Percentiles rank a stretch among this genome's conserved stretches.
phyloP scores from a whole-genome alignment of 1,284 basidiomycete genomes.

The Ceratobasidium sp. region DNA sequence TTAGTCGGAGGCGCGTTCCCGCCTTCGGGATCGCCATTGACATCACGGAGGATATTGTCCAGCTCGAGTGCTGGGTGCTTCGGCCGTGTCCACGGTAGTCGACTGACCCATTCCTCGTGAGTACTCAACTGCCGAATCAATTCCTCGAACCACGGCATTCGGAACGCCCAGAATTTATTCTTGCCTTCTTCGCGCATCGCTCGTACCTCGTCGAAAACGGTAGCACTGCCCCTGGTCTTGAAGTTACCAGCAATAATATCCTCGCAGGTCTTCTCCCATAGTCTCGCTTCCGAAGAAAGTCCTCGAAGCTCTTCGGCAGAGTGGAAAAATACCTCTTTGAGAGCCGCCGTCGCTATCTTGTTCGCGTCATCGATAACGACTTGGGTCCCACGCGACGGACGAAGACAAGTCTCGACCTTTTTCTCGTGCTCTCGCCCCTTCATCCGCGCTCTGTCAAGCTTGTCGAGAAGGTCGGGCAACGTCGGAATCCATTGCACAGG shows the following conservation, averaged over 20 bases:
- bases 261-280: constrained; percentile 77
- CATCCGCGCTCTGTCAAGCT: constrained; percentile 65
- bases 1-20: constrained; percentile 80
- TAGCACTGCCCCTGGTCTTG: constrained; percentile 62
- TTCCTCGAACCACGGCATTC: constrained; percentile 74
- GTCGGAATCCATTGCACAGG: constrained; percentile 70
- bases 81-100: constrained; percentile 71
- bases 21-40: constrained; percentile 74
- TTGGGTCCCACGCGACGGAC: constrained; percentile 52
- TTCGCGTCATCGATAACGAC: constrained; percentile 31
- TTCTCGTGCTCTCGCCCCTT: constrained; percentile 80
- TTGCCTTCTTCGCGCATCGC: constrained; percentile 76
- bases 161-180: constrained; percentile 75
- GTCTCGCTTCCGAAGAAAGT: constrained; percentile 73
- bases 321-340: constrained; percentile 41
- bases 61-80: constrained; percentile 62
- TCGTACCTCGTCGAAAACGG: constrained; percentile 73
- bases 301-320: constrained; percentile 72
- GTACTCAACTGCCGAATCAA: constrained; percentile 70
- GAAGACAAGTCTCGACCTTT: constrained; percentile 75
- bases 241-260: constrained; percentile 72
- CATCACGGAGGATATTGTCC: constrained; percentile 73
- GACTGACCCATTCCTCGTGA: constrained; percentile 75
- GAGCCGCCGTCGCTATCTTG: constrained; percentile 20
- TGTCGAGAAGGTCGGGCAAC: constrained; percentile 68